Conservation (phyloP, 2,329 filamentous ascomycete species). For the Fusarium kyushuense region DNA sequence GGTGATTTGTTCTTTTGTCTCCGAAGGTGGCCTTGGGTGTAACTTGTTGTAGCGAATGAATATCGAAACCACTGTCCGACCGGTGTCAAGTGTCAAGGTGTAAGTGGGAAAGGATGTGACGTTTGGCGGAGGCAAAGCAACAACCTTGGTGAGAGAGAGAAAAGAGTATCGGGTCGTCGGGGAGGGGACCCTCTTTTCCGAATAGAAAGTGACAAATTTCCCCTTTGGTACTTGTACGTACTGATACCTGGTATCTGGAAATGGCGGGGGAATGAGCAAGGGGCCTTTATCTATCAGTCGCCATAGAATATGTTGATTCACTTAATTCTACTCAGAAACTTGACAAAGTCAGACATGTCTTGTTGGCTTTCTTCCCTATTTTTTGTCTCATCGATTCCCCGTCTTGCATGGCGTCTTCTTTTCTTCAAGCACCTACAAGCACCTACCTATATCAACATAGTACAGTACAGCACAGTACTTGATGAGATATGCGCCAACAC, state of each 20-base stretch:
- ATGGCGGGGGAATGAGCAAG: conserved; percentile 36
- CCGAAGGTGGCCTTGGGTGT: conserved; percentile 4
- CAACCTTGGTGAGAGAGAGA: conserved; percentile 18
- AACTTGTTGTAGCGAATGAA: conserved; percentile 12
- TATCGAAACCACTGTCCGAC: not conserved
- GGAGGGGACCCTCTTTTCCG: conserved; percentile 31
- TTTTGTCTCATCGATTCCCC: not conserved
- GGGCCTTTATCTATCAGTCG: conserved; percentile 11
- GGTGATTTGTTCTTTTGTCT: conserved; percentile 31
- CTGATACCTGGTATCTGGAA: not conserved
- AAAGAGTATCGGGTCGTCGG: conserved; percentile 45
- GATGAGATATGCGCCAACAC: not conserved
- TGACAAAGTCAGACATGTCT: not conserved
- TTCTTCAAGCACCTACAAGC: too few relatives aligned
- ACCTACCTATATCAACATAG: not conserved
- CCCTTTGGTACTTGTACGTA: not conserved
- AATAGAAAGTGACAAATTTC: conserved; percentile 24
- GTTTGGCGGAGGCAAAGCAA: conserved; percentile 34
- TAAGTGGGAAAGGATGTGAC: conserved; percentile 33
- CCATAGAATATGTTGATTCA: not conserved
- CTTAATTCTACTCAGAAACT: too few relatives aligned
- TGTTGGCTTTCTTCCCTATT: not conserved
- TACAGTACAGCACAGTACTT: not conserved
- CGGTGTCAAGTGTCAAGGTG: conserved; percentile 9
- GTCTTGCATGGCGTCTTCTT: not conserved